Evolutionary conservation across 1,139 yeast species (phyloP).

Genomic region (Citeromyces hawaiiensis): DNA sequence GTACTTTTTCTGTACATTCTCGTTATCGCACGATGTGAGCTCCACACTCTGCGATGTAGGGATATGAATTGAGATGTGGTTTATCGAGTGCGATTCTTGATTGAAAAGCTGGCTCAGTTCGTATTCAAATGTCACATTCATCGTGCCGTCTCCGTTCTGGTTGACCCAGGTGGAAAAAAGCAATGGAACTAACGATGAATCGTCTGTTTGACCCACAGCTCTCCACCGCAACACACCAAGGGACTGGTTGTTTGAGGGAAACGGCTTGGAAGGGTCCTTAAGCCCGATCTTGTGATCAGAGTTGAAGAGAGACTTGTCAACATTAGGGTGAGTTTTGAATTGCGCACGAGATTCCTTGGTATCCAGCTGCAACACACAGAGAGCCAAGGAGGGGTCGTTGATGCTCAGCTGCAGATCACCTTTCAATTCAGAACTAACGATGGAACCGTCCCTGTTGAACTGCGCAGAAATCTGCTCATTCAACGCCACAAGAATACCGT

Average conservation of each 20-base stretch:
- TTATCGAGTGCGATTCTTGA: conserved; percentile 32
- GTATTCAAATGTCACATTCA: conserved; percentile 79
- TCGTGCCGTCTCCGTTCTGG: conserved; percentile 38
- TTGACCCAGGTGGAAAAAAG: conserved; percentile 80
- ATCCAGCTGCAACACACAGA: conserved; percentile 46
- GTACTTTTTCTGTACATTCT: conserved; percentile 32
- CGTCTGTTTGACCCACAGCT: conserved; percentile 48
- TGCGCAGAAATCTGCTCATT: conserved; percentile 72
- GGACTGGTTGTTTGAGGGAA: conserved; percentile 86
- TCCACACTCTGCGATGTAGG: conserved; percentile 46
- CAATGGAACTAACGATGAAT: conserved; percentile 49
- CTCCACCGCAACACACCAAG: conserved; percentile 91
- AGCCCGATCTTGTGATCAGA: conserved; percentile 48
- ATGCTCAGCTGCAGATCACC: conserved; percentile 88
- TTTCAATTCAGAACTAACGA: conserved; percentile 64
- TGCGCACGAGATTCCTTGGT: conserved; percentile 38
- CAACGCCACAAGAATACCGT: conserved; percentile 68
- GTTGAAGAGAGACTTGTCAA: conserved; percentile 64
- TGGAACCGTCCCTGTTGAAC: conserved; percentile 74
- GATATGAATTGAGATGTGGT: conserved; percentile 47
- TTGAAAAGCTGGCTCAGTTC: conserved; percentile 36
- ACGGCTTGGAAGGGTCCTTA: conserved; percentile 64
- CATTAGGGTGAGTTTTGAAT: conserved; percentile 93
- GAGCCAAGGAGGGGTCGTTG: conserved; percentile 56
- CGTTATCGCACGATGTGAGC: conserved; percentile 25